These are phyloP conservation scores for Thelonectria discophora DNA, from an alignment of 2,329 filamentous ascomycete species.

Conservation along the genomic window DNA sequence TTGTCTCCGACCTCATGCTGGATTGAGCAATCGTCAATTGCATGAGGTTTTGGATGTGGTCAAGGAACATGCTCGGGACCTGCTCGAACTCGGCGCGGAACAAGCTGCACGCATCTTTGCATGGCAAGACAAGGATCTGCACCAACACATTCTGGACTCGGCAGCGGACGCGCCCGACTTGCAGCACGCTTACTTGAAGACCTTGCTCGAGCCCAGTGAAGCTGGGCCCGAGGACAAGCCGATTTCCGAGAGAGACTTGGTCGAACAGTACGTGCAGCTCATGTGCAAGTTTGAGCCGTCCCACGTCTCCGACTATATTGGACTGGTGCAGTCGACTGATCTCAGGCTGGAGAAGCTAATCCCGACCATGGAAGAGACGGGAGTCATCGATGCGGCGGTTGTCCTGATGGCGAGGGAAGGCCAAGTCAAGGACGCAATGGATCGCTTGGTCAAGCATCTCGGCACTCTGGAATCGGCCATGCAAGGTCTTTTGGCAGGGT, in stretches of 20 bases:
- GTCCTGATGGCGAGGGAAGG: constrained; percentile 91
- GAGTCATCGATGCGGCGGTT: constrained; percentile 91
- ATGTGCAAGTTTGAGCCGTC: constrained; percentile 87
- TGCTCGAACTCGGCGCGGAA: constrained; percentile 73
- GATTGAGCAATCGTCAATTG: constrained; percentile 73
- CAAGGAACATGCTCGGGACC: constrained; percentile 68
- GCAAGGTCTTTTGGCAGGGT: constrained; percentile 74
- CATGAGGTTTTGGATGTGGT: constrained; percentile 76
- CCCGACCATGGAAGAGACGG: constrained; percentile 87
- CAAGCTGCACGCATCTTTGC: constrained; percentile 73
- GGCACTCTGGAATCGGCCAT: constrained; percentile 81
- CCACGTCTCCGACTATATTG: constrained; percentile 87
- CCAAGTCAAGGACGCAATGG: constrained; percentile 83
- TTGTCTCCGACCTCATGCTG: constrained; percentile 72
- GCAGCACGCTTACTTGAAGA: constrained; percentile 80
- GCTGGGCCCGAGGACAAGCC: constrained; percentile 46
- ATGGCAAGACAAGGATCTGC: constrained; percentile 68
- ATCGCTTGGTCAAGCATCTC: constrained; percentile 82
- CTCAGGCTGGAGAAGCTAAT: constrained; percentile 82
- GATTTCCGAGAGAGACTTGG: constrained; percentile 65
- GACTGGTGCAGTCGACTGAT: constrained; percentile 77
- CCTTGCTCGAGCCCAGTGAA: constrained; percentile 73
- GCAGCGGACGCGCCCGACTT: constrained; percentile 67
- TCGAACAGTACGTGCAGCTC: constrained; percentile 86
- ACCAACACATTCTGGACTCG: constrained; percentile 71